phyloP scores from a whole-genome alignment of 805 yeast species.

The Saturnispora bothae region DNA sequence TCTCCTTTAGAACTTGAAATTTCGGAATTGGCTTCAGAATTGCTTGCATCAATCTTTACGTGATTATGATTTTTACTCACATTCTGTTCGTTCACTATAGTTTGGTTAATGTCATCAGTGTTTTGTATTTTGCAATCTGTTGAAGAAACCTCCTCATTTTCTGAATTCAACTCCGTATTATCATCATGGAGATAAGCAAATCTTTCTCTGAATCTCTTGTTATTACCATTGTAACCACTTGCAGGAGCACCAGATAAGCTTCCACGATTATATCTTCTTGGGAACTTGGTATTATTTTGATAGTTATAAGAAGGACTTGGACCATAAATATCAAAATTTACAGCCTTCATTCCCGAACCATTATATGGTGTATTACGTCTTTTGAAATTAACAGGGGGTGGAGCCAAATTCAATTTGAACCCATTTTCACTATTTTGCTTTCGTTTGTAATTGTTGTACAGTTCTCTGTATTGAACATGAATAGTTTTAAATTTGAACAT shows the following conservation, averaged over 20 bases:
- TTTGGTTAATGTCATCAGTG: too few relatives aligned
- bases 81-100: too few relatives aligned
- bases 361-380: conserved; percentile 19
- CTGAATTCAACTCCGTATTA: not conserved
- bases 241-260: not conserved
- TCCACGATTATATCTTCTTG: not conserved
- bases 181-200: not conserved
- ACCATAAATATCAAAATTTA: conserved; percentile 7
- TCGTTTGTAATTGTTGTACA: conserved; percentile 31
- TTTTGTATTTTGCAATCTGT: too few relatives aligned
- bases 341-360: conserved; percentile 3
- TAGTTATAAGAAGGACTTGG: too few relatives aligned
- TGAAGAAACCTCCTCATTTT: too few relatives aligned
- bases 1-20: not conserved
- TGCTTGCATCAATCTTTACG: too few relatives aligned
- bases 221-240: not conserved
- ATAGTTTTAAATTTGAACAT: conserved; percentile 62
- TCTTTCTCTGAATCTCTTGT: not conserved
- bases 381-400: conserved; percentile 67
- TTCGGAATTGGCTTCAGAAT: not conserved
- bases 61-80: too few relatives aligned
- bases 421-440: conserved; percentile 19
- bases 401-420: conserved; percentile 42
- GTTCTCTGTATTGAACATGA: conserved; percentile 76
- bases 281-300: too few relatives aligned